Base-by-base conservation (phyloP, 2,329 filamentous ascomycete genomes). In the Byssochlamys sp. region DNA sequence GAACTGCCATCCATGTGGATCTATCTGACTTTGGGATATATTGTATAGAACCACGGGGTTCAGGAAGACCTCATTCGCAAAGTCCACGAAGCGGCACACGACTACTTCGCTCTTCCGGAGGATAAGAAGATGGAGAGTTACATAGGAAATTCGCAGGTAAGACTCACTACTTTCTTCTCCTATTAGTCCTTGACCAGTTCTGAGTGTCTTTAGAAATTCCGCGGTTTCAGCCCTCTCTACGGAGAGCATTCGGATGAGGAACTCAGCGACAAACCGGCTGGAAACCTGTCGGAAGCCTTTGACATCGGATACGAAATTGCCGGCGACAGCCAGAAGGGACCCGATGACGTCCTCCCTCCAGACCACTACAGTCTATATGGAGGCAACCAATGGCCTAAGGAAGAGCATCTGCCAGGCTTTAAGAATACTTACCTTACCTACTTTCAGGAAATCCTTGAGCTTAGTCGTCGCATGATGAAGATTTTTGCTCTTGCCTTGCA, bases 401-500 rank as follows among this genome's bases (percentile, higher is more conserved):
- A 59, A 48, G 53, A 56, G 3, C 55, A 63, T 14, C 53, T 67
- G 4, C 65, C 65, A 10, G 65, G 66, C 4, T 82, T 84, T 68
- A 78, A 79, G 60, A 61, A 74, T 0, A 75, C 77, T 14, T 69
- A 77, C 2, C 62, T 81, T 7, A 61, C 62, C 0, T 82, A 84
- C 63, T 83, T 78, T 73, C 65, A 70, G 24, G 67, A 73, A 5
- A 80, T 79, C 39, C 71, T 85, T 10, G 70, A 62, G 0, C 71
- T 85, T 1, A 78, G 81, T 0, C 74, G 83, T 25, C 75, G 73
- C 35, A 66, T 85, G 31, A 76, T 81, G 2, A 71, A 73, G 3
- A 69, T 77, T 5, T 83, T 86, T 62, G 82, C 83, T 0, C 71
- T 86, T 2, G 78, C 78, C 3, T 72, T 85, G 1, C 75, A 77